These are phyloP conservation scores for Xylaria sp. DNA, from an alignment of 2,329 filamentous ascomycete genomes.

Conservation along the genomic window DNA sequence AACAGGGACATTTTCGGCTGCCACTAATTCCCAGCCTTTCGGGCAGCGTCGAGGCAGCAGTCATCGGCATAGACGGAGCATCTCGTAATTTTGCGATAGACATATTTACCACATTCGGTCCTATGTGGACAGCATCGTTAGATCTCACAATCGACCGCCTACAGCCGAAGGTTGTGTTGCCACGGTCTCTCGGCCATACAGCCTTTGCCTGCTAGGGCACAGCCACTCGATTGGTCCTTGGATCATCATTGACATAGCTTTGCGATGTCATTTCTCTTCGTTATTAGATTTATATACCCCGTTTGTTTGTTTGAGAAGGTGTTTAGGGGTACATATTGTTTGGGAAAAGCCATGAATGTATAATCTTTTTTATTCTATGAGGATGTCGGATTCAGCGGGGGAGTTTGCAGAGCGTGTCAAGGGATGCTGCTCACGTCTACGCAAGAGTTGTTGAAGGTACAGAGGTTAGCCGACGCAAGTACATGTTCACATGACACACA, in stretches of 20 bases:
- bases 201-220: constrained; percentile 39
- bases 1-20: constrained; percentile 1
- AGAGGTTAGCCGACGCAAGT: constrained; percentile 28
- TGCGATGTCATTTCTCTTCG: constrained; percentile 52
- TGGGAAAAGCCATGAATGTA: constrained; percentile 48
- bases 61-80: constrained; percentile 50
- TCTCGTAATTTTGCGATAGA: constrained; percentile 50
- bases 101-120: constrained; percentile 51
- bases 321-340: constrained; percentile 47
- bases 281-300: constrained; percentile 56
- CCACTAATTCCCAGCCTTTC: not conserved
- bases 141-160: constrained; percentile 42
- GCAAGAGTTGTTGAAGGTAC: constrained; percentile 29
- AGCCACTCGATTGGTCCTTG: constrained; percentile 18
- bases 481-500: constrained; percentile 35
- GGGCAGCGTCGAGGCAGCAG: constrained; percentile 22
- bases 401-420: constrained; percentile 33
- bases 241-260: constrained; percentile 26
- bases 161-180: constrained; percentile 38
- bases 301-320: constrained; percentile 47
- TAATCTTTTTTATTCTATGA: constrained; percentile 44
- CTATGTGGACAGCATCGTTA: constrained; percentile 48
- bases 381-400: constrained; percentile 26
- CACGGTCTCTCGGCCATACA: constrained; percentile 20
- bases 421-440: constrained; percentile 40